Evolutionary conservation across 306 rosid species (phyloP).

Genomic region (Calophaca sinica): DNA sequence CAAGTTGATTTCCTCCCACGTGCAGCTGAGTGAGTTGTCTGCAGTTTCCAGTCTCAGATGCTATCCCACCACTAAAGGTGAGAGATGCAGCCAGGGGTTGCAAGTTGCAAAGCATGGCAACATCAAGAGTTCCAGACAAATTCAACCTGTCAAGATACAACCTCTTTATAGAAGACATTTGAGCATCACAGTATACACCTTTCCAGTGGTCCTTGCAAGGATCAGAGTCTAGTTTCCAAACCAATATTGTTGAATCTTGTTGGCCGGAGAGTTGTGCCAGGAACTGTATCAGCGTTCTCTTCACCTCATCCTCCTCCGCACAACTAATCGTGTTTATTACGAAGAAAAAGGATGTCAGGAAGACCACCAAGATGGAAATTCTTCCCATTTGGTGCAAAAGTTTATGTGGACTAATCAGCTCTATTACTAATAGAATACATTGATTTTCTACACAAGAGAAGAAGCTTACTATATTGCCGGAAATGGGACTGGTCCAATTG

Average conservation of each 20-base stretch:
- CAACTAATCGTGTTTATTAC: constrained; percentile 42
- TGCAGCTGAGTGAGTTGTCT: constrained; percentile 60
- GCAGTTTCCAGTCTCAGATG: constrained; percentile 58
- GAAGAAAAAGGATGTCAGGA: constrained; percentile 53
- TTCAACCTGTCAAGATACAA: constrained; percentile 51
- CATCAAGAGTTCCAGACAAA: constrained; percentile 64
- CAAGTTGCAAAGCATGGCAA: constrained; percentile 56
- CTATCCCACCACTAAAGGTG: constrained; percentile 55
- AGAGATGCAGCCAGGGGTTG: constrained; percentile 63
- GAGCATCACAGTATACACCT: constrained; percentile 61
- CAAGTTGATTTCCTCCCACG: constrained; percentile 58
- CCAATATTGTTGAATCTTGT: constrained; percentile 37
- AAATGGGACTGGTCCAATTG: constrained; percentile 48
- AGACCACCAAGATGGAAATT: constrained; percentile 46
- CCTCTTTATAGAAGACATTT: constrained; percentile 42
- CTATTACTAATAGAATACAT: constrained; percentile 15
- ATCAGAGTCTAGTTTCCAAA: constrained; percentile 66
- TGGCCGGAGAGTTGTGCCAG: constrained; percentile 56
- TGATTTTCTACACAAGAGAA: too few relatives aligned
- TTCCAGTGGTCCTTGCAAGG: constrained; percentile 71
- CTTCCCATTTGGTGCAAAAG: constrained; percentile 54
- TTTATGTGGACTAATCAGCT: not conserved
- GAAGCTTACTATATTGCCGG: constrained; percentile 25
- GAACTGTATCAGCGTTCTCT: constrained; percentile 60
- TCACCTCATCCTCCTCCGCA: constrained; percentile 61